A percentile compares a stretch with the other conserved stretches of the same genome.
Evolutionary conservation across 257 asterid species (phyloP).

Genomic region (Nicotiana tomentosiformis): DNA sequence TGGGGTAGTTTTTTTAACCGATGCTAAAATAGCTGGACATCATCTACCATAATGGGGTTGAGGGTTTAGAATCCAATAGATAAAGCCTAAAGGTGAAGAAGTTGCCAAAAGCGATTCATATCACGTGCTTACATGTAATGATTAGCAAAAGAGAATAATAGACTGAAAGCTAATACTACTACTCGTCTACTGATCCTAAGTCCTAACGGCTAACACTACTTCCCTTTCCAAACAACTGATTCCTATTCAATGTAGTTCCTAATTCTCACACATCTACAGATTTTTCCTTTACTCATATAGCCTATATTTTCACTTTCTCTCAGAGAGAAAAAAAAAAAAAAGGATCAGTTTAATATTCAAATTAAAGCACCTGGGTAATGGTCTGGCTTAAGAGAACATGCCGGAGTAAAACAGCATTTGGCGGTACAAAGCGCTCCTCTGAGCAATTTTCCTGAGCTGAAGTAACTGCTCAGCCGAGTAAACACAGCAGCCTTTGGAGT

Average conservation of each 20-base stretch:
- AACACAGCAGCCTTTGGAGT: slow-evolving; percentile 54
- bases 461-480: slow-evolving; percentile 53
- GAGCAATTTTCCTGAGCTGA: slow-evolving; percentile 27
- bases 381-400: not conserved
- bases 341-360: not conserved
- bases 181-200: not conserved
- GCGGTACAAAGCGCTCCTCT: slow-evolving; percentile 7
- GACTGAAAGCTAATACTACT: not conserved
- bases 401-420: not conserved
- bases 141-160: not conserved
- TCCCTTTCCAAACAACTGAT: not conserved
- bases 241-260: not conserved
- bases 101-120: not conserved
- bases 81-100: not conserved
- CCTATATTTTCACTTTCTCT: not conserved
- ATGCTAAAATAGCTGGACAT: not conserved
- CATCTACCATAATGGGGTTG: not conserved
- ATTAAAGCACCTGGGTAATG: not conserved
- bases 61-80: not conserved
- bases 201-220: not conserved
- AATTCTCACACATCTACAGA: not conserved
- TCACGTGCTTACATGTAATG: slow-evolving; percentile 5
- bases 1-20: too few relatives aligned
- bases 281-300: not conserved
- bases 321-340: not conserved